Percentiles rank a stretch among this genome's conserved stretches.
Evolutionary conservation across 768 basidiomycete genomes (phyloP).

Genomic region (Pluteus cervinus): DNA sequence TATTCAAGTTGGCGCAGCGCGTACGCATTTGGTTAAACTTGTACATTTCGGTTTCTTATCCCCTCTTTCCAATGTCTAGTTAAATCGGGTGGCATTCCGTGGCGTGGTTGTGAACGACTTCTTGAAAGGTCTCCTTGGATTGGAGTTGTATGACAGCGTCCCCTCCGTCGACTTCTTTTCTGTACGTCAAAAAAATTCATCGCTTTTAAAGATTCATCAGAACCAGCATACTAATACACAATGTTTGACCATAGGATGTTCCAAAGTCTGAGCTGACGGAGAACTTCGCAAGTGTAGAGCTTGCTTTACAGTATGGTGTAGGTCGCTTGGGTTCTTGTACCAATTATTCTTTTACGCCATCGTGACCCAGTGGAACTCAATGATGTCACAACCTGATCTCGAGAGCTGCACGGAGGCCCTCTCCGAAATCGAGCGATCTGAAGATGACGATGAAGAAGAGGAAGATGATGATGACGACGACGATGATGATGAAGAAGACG

Average conservation of each 20-base stretch:
- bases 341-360: not conserved
- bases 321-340: constrained; percentile 4
- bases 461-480: constrained; percentile 8
- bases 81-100: constrained; percentile 54
- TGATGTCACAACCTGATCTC: constrained; percentile 40
- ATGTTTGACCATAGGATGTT: too few relatives aligned
- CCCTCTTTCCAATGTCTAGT: constrained; percentile 48
- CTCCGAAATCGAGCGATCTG: constrained; percentile 38
- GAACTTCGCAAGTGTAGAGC: constrained; percentile 61
- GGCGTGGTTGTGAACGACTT: constrained; percentile 37
- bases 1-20: constrained; percentile 19
- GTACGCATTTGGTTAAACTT: constrained; percentile 19
- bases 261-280: too few relatives aligned
- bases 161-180: too few relatives aligned
- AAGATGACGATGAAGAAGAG: constrained; percentile 25
- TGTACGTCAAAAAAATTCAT: too few relatives aligned
- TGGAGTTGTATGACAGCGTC: too few relatives aligned
- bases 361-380: constrained; percentile 52
- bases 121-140: constrained; percentile 17
- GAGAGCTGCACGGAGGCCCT: constrained; percentile 43
- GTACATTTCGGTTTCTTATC: constrained; percentile 43
- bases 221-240: too few relatives aligned
- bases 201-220: too few relatives aligned
- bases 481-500: constrained; percentile 4
- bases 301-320: constrained; percentile 45